Conservation (phyloP, 1,139 yeast genomes). For the Taphrina communis region DNA sequence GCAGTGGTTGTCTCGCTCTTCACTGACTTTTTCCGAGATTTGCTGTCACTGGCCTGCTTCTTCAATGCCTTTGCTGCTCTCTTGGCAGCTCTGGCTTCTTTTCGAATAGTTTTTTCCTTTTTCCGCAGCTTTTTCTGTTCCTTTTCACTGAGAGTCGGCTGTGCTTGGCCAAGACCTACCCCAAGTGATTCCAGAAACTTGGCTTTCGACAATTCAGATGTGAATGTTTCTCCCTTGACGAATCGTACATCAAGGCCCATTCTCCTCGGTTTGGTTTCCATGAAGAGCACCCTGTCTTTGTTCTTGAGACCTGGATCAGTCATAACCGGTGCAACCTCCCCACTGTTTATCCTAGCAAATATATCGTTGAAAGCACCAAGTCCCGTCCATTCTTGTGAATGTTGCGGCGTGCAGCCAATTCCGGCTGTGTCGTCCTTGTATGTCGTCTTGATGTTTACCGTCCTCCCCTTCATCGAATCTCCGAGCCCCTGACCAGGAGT, state of each 20-base stretch:
- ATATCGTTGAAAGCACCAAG: conserved; percentile 90
- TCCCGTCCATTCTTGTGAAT: conserved; percentile 80
- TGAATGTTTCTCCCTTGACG: conserved; percentile 49
- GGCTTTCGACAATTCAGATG: conserved; percentile 49
- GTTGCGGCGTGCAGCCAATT: conserved; percentile 76
- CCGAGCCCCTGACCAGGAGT: conserved; percentile 90
- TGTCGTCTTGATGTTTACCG: conserved; percentile 72
- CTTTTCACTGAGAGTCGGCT: neutral
- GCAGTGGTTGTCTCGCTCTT: conserved; percentile 2
- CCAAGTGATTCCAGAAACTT: conserved; percentile 36
- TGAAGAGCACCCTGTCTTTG: conserved; percentile 31
- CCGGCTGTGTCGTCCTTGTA: conserved; percentile 84
- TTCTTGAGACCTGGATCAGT: conserved; percentile 27
- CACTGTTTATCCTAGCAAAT: conserved; percentile 73
- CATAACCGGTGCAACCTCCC: conserved; percentile 17
- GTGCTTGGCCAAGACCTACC: conserved; percentile 2
- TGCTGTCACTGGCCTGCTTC: conserved; percentile 1
- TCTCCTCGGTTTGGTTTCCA: conserved; percentile 23
- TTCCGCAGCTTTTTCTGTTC: conserved; percentile 19
- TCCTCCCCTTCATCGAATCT: conserved; percentile 56
- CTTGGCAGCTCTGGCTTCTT: conserved; percentile 27
- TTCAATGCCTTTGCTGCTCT: conserved; percentile 18
- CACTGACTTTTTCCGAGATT: conserved; percentile 1
- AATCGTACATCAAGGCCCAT: conserved; percentile 48
- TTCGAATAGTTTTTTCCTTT: conserved; percentile 21